Percentiles rank a stretch among this genome's conserved stretches.
Evolutionary conservation across 208 protist genomes (phyloP).

Genomic region (Crithidia bombi): DNA sequence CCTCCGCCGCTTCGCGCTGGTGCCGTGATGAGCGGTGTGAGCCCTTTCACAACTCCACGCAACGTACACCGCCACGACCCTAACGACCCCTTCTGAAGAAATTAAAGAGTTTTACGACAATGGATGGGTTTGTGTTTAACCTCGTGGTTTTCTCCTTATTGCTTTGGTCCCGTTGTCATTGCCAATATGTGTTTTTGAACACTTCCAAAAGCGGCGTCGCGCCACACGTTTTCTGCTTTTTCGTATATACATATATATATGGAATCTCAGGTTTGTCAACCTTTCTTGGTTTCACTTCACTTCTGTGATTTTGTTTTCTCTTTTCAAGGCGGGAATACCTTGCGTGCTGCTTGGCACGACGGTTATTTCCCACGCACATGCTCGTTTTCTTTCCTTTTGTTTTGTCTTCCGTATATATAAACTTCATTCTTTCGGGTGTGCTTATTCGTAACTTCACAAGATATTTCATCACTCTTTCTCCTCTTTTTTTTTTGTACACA

Average conservation of each 20-base stretch:
- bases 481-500: conserved; percentile 5
- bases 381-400: background rate
- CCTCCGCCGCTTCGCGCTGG: background rate
- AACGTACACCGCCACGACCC: conserved; percentile 1
- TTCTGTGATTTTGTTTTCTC: too few relatives aligned
- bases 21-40: background rate
- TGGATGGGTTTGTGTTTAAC: too few relatives aligned
- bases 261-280: too few relatives aligned
- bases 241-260: too few relatives aligned
- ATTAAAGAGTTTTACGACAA: background rate
- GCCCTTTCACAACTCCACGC: conserved; percentile 4
- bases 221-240: too few relatives aligned
- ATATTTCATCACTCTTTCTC: background rate
- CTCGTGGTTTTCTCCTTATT: background rate
- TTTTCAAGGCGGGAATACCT: too few relatives aligned
- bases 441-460: background rate
- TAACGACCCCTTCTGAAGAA: conserved; percentile 3
- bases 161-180: background rate
- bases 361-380: too few relatives aligned
- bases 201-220: too few relatives aligned
- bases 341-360: too few relatives aligned
- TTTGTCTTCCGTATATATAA: background rate
- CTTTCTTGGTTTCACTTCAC: too few relatives aligned
- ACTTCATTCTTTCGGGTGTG: background rate
- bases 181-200: background rate